These are phyloP conservation scores for Sporisorium sorghi DNA, from an alignment of 1,284 basidiomycete species.

Conservation along the genomic window DNA sequence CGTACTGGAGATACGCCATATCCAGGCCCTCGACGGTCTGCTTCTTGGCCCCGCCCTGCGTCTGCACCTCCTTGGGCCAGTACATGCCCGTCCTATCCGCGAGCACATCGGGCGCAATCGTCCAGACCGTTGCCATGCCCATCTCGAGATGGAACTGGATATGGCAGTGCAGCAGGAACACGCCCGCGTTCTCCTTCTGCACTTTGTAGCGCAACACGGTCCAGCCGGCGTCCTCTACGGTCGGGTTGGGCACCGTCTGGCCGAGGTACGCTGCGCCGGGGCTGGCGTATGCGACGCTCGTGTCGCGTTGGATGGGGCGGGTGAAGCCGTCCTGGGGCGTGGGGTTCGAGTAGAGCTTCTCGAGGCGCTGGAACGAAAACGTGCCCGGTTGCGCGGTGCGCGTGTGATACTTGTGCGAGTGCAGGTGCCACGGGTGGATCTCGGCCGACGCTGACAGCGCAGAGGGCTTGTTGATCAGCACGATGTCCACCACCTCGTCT, in stretches of 20 bases:
- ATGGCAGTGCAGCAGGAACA: conserved; percentile 56
- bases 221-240: conserved; percentile 43
- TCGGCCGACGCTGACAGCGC: conserved; percentile 14
- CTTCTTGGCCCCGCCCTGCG: neutral
- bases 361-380: conserved; percentile 35
- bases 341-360: conserved; percentile 6
- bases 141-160: conserved; percentile 47
- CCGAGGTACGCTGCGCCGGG: conserved; percentile 44
- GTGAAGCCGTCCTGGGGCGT: neutral
- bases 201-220: conserved; percentile 53
- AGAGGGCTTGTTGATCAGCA: conserved; percentile 49
- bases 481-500: conserved; percentile 53
- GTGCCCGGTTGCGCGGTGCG: conserved; percentile 45
- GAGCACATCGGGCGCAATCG: conserved; percentile 27
- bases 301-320: conserved; percentile 50
- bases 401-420: conserved; percentile 44
- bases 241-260: conserved; percentile 22
- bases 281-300: conserved; percentile 41
- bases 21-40: conserved; percentile 16
- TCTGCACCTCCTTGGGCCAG: conserved; percentile 5
- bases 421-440: conserved; percentile 60
- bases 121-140: conserved; percentile 56
- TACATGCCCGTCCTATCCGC: conserved; percentile 6
- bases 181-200: conserved; percentile 14
- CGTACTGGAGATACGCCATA: neutral